These are phyloP conservation scores for Tulasnella sp. DNA, from an alignment of 768 basidiomycete genomes.

Conservation along the genomic window DNA sequence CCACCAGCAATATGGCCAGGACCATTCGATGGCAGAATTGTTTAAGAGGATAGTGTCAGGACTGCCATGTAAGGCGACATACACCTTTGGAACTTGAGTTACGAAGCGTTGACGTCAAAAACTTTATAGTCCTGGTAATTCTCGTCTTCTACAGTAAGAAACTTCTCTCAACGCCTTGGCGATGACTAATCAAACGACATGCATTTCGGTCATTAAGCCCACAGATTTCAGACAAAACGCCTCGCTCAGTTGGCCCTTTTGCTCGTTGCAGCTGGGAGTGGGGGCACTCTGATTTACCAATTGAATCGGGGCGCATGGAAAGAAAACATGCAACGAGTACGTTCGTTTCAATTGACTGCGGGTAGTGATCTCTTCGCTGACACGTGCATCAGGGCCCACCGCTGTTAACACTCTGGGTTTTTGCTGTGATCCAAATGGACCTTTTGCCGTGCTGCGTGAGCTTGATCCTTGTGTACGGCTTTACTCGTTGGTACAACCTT, in stretches of 20 bases:
- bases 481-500: conserved; percentile 15
- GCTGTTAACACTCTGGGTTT: conserved; percentile 71
- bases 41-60: conserved; percentile 53
- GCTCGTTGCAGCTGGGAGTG: conserved; percentile 47
- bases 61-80: conserved; percentile 56
- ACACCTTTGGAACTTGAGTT: not conserved
- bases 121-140: conserved; percentile 51
- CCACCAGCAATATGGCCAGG: conserved; percentile 67
- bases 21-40: conserved; percentile 43
- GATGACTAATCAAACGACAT: not conserved
- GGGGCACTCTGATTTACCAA: conserved; percentile 61
- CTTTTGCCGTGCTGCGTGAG: conserved; percentile 53
- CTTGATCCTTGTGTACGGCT: conserved; percentile 40
- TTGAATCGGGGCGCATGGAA: conserved; percentile 63
- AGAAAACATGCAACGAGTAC: conserved; percentile 67
- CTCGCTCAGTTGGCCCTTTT: conserved; percentile 53
- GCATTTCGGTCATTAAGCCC: conserved; percentile 37
- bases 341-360: conserved; percentile 8
- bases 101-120: not conserved
- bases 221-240: conserved; percentile 51
- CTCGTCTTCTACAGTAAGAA: conserved; percentile 70
- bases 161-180: not conserved
- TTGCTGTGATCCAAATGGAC: conserved; percentile 60
- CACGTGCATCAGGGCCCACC: conserved; percentile 53
- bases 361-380: conserved; percentile 2